Evolutionary conservation across 1,284 basidiomycete genomes (phyloP).

Genomic region (Meripilus lineatus): DNA sequence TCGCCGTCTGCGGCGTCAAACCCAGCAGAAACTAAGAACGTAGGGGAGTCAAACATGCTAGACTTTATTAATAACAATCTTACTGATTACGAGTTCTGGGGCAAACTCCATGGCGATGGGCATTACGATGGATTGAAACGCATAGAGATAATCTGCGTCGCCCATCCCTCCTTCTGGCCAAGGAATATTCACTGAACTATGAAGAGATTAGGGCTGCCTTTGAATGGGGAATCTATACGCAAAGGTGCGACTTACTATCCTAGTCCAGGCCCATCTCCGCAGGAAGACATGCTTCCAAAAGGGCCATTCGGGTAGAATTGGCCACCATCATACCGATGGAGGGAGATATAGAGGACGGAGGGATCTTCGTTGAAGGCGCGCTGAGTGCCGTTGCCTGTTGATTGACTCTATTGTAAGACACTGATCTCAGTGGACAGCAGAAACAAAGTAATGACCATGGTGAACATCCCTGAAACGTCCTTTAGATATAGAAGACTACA

Average conservation of each 20-base stretch:
- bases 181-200: constrained; percentile 90
- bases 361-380: constrained; percentile 91
- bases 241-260: constrained; percentile 53
- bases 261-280: constrained; percentile 77
- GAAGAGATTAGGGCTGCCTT: constrained; percentile 12
- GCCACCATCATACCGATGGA: constrained; percentile 93
- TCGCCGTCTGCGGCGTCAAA: constrained; percentile 97
- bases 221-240: constrained; percentile 1
- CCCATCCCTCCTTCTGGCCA: constrained; percentile 90
- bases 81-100: constrained; percentile 95
- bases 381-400: constrained; percentile 89
- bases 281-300: constrained; percentile 83
- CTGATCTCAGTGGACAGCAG: no score
- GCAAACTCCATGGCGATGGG: constrained; percentile 96
- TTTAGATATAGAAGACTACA: constrained; percentile 2
- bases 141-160: constrained; percentile 95
- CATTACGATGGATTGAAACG: constrained; percentile 95
- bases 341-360: constrained; percentile 90
- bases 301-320: constrained; percentile 90
- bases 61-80: constrained; percentile 32
- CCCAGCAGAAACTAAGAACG: constrained; percentile 82
- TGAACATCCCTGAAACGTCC: constrained; percentile 82
- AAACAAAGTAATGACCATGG: constrained; percentile 60
- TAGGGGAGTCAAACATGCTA: not conserved
- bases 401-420: not conserved